Evolutionary conservation across 106 monocot genomes (phyloP).

Genomic region (Dioscorea zingiberensis): DNA sequence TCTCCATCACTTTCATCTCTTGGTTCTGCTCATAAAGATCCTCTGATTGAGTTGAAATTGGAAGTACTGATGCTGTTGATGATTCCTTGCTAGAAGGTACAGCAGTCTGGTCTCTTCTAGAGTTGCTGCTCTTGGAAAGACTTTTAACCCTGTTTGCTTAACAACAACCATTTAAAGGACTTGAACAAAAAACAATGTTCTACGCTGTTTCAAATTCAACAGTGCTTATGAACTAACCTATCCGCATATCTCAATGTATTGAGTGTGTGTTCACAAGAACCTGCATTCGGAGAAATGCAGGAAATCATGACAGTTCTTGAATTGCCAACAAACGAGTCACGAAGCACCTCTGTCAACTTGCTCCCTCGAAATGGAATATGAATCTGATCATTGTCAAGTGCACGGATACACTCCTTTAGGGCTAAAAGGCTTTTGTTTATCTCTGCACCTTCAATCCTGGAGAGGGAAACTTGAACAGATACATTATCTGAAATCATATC

Average conservation of each 20-base stretch:
- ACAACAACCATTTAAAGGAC: constrained; percentile 15
- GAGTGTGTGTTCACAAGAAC: constrained; percentile 93
- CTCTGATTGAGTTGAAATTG: constrained; percentile 26
- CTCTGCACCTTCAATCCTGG: constrained; percentile 97
- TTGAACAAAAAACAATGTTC: neutral
- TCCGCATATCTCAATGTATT: constrained; percentile 99
- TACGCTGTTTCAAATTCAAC: neutral
- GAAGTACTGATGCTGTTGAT: constrained; percentile 30
- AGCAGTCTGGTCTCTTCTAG: constrained; percentile 61
- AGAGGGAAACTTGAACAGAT: constrained; percentile 15
- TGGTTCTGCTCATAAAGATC: constrained; percentile 31
- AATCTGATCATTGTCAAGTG: constrained; percentile 94
- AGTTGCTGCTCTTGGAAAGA: constrained; percentile 81
- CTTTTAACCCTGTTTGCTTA: constrained; percentile 47
- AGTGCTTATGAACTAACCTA: constrained; percentile 37
- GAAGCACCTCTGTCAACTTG: constrained; percentile 94
- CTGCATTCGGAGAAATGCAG: constrained; percentile 88
- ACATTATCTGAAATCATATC: constrained; percentile 7
- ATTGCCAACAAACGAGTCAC: constrained; percentile 94
- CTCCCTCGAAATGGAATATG: constrained; percentile 98
- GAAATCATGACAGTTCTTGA: constrained; percentile 97
- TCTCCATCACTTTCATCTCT: constrained; percentile 38
- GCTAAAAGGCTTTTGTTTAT: constrained; percentile 97
- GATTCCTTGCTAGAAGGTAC: constrained; percentile 41
- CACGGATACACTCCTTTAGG: constrained; percentile 93